Conservation (phyloP, 164 flowering plant species). For the Stephania yunnanensis region DNA sequence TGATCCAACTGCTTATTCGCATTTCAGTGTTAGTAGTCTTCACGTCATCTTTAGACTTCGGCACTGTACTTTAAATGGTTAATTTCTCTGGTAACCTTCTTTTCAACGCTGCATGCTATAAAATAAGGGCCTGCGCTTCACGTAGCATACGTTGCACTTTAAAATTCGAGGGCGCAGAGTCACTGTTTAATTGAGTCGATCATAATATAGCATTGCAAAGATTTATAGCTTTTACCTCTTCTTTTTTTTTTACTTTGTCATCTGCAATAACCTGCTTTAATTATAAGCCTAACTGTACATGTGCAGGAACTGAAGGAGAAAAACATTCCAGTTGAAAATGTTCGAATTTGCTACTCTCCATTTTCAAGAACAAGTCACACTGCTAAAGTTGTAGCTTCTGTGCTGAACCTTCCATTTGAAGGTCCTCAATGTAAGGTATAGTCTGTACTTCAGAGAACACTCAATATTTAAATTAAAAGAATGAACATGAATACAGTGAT, state of each 20-base stretch:
- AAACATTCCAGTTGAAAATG: slow-evolving; percentile 48
- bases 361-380: slow-evolving; percentile 85
- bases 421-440: slow-evolving; percentile 74
- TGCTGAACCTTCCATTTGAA: slow-evolving; percentile 62
- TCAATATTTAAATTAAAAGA: background rate
- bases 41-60: too few species aligned
- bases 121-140: too few species aligned
- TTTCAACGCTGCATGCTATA: background rate
- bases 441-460: background rate
- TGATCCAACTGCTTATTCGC: too few species aligned
- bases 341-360: slow-evolving; percentile 92
- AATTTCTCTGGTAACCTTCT: background rate
- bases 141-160: too few species aligned
- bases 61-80: too few species aligned
- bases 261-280: background rate
- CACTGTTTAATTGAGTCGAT: background rate
- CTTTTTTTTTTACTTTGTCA: background rate
- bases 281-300: background rate
- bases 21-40: too few species aligned
- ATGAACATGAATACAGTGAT: too few species aligned
- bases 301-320: slow-evolving; percentile 64
- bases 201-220: background rate
- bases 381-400: slow-evolving; percentile 70
- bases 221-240: background rate
- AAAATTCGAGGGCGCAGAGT: too few species aligned